Evolutionary conservation across 2,329 filamentous ascomycete species (phyloP).

Genomic region (Fusarium sp.): DNA sequence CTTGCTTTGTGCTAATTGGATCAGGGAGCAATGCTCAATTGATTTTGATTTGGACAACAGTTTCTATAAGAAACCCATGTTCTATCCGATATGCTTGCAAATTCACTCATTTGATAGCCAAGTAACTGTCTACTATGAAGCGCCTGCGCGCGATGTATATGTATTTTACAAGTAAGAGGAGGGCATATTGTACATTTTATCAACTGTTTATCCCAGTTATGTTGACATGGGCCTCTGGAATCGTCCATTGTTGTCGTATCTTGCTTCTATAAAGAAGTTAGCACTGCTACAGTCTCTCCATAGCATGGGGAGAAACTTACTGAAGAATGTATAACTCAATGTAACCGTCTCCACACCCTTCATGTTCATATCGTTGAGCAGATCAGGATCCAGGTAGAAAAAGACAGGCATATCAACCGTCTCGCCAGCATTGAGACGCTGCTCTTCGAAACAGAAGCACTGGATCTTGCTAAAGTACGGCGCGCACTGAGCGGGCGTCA

Average conservation of each 20-base stretch:
- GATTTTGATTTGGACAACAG: not conserved
- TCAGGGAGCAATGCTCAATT: not conserved
- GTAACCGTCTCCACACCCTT: conserved; percentile 95
- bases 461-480: conserved; percentile 99
- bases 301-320: conserved; percentile 68
- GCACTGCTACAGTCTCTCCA: conserved; percentile 20
- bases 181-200: conserved; percentile 41
- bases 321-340: conserved; percentile 98
- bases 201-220: conserved; percentile 41
- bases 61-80: no score
- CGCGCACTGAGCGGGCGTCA: conserved; percentile 94
- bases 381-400: conserved; percentile 98
- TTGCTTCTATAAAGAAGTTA: conserved; percentile 60
- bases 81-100: not conserved
- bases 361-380: conserved; percentile 94
- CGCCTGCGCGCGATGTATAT: conserved; percentile 22
- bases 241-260: conserved; percentile 63
- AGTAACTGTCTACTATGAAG: conserved; percentile 12
- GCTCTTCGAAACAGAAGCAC: conserved; percentile 99
- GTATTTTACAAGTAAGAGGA: conserved; percentile 39
- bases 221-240: conserved; percentile 57
- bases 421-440: conserved; percentile 93
- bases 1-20: no score
- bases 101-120: not conserved
- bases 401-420: conserved; percentile 99